These are phyloP conservation scores for Raffaelea arxii DNA, from an alignment of 2,329 filamentous ascomycete species.

Conservation along the genomic window DNA sequence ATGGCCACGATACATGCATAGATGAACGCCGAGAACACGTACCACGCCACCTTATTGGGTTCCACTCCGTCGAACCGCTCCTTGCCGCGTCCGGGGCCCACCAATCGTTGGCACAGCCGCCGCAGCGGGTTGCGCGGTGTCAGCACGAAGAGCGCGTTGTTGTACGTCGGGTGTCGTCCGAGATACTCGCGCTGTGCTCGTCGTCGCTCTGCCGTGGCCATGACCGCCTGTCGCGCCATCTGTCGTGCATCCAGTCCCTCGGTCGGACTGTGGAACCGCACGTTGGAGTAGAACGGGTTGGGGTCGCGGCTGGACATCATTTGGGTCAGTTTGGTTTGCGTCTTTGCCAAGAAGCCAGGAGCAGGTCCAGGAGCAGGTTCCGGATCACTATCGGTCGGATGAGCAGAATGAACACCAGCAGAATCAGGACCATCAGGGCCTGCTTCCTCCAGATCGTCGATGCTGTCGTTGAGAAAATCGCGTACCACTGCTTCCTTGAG, in stretches of 20 bases:
- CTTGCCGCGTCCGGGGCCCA: conserved; percentile 79
- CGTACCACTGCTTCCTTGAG: conserved; percentile 91
- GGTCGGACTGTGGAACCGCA: conserved; percentile 59
- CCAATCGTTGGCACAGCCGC: conserved; percentile 75
- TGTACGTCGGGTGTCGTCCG: conserved; percentile 78
- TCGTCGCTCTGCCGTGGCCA: conserved; percentile 71
- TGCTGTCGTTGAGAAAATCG: conserved; percentile 79
- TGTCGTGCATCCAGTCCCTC: conserved; percentile 74
- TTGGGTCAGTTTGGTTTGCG: conserved; percentile 51
- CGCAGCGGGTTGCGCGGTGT: conserved; percentile 67
- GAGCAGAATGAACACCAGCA: conserved; percentile 21
- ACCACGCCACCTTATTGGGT: conserved; percentile 86
- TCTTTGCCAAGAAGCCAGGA: conserved; percentile 47
- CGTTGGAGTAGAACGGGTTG: conserved; percentile 87
- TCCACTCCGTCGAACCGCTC: conserved; percentile 84
- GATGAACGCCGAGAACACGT: conserved; percentile 84
- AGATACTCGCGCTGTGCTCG: conserved; percentile 87
- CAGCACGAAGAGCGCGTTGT: conserved; percentile 85
- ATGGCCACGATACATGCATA: conserved; percentile 93
- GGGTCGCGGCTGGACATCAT: conserved; percentile 59
- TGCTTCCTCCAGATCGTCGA: conserved; percentile 31
- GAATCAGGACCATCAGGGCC: too few species aligned
- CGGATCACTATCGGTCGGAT: background rate
- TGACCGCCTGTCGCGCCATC: conserved; percentile 85
- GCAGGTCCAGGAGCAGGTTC: conserved; percentile 28